A percentile compares a stretch with the other conserved stretches of the same genome.
These are phyloP conservation scores for Penicillium sp. DNA, from an alignment of 2,329 filamentous ascomycete species.

Conservation along the genomic window DNA sequence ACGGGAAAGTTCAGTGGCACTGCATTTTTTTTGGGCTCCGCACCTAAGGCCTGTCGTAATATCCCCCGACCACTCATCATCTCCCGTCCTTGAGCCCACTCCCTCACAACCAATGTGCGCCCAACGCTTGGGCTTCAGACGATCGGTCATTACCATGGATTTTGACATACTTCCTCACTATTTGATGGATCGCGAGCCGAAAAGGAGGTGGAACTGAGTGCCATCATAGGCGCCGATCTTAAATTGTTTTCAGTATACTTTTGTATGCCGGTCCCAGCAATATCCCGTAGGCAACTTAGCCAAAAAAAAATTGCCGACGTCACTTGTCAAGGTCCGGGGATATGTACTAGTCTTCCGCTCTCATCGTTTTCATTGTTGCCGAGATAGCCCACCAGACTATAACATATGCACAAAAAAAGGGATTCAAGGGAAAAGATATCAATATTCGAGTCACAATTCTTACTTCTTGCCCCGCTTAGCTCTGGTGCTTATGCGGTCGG, in stretches of 20 bases:
- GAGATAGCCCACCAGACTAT: background rate
- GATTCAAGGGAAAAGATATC: background rate
- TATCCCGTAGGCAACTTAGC: background rate
- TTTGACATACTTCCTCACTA: conserved; percentile 18
- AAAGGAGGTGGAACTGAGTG: conserved; percentile 25
- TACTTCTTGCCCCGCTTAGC: background rate
- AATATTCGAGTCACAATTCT: background rate
- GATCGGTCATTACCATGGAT: conserved; percentile 29
- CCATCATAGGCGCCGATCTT: conserved; percentile 26
- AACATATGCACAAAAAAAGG: background rate
- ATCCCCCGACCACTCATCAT: conserved; percentile 9
- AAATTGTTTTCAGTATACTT: background rate
- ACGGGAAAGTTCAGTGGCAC: conserved; percentile 2
- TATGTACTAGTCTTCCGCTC: conserved; percentile 6
- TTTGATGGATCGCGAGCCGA: conserved; percentile 23
- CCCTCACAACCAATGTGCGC: conserved; percentile 13
- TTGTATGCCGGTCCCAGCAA: background rate
- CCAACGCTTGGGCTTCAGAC: conserved; percentile 23
- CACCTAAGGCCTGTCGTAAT: conserved; percentile 6
- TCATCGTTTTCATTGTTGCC: background rate
- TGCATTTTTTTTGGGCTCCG: conserved; percentile 1
- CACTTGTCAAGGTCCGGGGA: conserved; percentile 16
- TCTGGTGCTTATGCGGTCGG: conserved; percentile 2
- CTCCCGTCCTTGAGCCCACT: background rate
- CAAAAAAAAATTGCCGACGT: conserved; percentile 21